Conservation (phyloP, 2,329 filamentous ascomycete genomes). For the Claviceps fusiformis region DNA sequence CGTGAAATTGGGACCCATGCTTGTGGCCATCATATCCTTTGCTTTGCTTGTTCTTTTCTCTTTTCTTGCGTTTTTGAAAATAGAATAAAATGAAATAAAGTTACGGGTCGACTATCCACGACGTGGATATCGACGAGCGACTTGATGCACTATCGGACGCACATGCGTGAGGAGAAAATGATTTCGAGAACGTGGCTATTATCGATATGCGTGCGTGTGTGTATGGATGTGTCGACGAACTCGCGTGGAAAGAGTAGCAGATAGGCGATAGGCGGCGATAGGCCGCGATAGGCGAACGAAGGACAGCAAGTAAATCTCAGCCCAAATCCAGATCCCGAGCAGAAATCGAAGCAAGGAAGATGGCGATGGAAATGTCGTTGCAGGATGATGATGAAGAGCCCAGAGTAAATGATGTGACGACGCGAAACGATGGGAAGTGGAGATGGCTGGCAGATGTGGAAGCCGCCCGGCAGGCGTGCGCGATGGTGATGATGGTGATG, state of each 20-base stretch:
- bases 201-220: neutral
- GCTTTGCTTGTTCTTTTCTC: too few species aligned
- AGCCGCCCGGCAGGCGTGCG: neutral
- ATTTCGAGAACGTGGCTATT: too few species aligned
- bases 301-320: neutral
- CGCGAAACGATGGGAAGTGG: slow-evolving; percentile 1
- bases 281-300: slow-evolving; percentile 1
- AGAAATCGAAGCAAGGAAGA: neutral
- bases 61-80: too few species aligned
- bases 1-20: slow-evolving; percentile 48
- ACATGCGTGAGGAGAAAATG: slow-evolving; percentile 17
- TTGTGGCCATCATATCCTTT: slow-evolving; percentile 51
- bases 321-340: too few species aligned
- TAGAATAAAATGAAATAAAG: too few species aligned
- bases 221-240: neutral
- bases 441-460: slow-evolving; percentile 3
- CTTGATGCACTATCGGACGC: slow-evolving; percentile 33
- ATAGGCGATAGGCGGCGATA: neutral
- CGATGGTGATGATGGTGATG: neutral
- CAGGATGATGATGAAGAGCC: neutral
- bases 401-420: neutral
- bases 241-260: slow-evolving; percentile 1
- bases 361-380: neutral
- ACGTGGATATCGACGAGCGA: slow-evolving; percentile 43
- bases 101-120: slow-evolving; percentile 39